Base-by-base conservation (phyloP, 371 early-diverging fungal species). In the Mucor indicus region DNA sequence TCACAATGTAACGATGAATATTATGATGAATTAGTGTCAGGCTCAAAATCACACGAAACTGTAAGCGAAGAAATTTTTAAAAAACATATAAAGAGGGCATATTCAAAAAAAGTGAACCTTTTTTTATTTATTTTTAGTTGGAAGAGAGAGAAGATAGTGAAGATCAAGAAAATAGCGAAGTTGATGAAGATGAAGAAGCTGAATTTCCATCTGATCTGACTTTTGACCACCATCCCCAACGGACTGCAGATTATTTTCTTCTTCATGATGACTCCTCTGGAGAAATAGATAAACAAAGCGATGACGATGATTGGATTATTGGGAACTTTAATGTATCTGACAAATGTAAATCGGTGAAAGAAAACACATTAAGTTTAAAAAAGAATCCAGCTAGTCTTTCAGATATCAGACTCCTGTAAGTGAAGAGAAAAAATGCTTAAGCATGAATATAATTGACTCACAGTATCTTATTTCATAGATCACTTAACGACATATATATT, bases 391-490 rank as follows among this genome's bases (percentile, higher is more conserved):
- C 53, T 35, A 46, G 33, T 45, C 35, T 53, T 39, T 45, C 46
- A 45, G 53, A 45, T 32, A 53, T 44, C 25, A 45, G 46, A 53
- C 40, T 45, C 32, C 33, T 53, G 53, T 53, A 53, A 46, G 53
- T 39, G 33, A 39, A 35, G 45, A 52, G 52, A 52, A 50, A 45
- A 45, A 44, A 45, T 32, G 20, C 27, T 31, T 38, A 32, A 53
- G 53, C 35, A 45, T 53, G 41, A 53, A 39, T 40, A 44, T 38
- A 45, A 44, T 44, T 38, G 52, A 52, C 22, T 52, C 38, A 44
- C 52, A 50, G 30, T 36, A 53, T 40, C 16, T 39, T 33, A 45
- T 53, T 53, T 53, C 27, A 45, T 45, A 45, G 46, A 45, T 31
- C 46, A 45, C 33, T 53, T 17, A 53, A 53, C 32, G 53, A 53